Base-by-base conservation (phyloP, 2,329 filamentous ascomycete genomes). In the Exserohilum turcica region DNA sequence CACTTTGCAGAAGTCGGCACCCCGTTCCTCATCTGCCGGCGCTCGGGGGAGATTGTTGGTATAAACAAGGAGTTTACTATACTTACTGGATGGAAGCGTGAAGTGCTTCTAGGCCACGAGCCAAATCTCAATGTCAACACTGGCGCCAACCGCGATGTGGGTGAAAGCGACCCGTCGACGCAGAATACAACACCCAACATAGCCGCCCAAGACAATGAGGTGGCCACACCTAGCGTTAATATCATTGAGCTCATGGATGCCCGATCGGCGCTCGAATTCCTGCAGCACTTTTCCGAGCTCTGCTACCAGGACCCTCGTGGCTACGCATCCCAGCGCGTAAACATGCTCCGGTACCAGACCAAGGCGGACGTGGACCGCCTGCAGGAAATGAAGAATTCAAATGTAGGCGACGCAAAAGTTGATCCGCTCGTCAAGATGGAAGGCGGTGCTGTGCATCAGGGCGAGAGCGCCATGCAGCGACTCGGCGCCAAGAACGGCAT, bases 61-160 rank as follows among this genome's bases (percentile, higher is more conserved):
- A 91, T 95, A 18, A 95, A 94, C 71, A 96, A 97, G 75, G 94
- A 97, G 73, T 99, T 99, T 64, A 91, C 88, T n/a, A 89, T 95
- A 27, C 79, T 99, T 48, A 97, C 94, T 0, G 94, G 93, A 5
- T 99, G 94, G 94, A 90, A 87, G 46, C 92, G 92, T 68, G 89
- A 94, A 42, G 87, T 97, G 0, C 80, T 99, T 1, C 81, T 97
- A 0, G 94, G 94, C 43, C 90, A 92, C 66, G 89, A 92, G 67
- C 83, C 90, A 2, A 97, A 97, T 67, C 78, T 90, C 18, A 97
- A 97, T 69, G 85, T 91, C 70, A 96, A 97, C 73, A 84, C 83
- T 1, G 89, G 87, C 33, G 79, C 81, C 42, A 77, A 79, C 21
- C 73, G 64, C 16, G 66, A 69, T 18, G 59, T 71, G 0, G 59